These are phyloP conservation scores for Cystobasidiaceae sp. DNA, from an alignment of 1,284 basidiomycete species.

Conservation along the genomic window DNA sequence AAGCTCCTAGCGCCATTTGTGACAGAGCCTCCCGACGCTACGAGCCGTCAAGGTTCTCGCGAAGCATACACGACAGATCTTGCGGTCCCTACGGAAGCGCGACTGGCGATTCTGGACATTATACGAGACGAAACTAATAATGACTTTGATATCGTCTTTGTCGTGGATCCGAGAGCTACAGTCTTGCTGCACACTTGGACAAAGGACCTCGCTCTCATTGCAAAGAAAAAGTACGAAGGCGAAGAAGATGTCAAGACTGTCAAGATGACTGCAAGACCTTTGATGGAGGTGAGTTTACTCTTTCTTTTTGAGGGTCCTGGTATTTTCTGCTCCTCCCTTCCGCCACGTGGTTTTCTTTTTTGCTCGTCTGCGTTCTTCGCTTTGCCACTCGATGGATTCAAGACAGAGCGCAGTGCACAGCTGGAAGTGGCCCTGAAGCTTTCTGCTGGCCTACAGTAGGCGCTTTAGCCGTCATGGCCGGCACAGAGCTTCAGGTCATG, in stretches of 20 bases:
- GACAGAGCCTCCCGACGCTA: conserved; percentile 15
- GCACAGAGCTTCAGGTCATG: too few species aligned
- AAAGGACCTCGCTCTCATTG: conserved; percentile 18
- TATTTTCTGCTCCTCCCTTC: background rate
- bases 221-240: conserved; percentile 16
- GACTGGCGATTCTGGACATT: conserved; percentile 5
- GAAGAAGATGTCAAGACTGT: background rate
- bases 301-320: too few species aligned
- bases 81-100: conserved; percentile 6
- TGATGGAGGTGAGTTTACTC: conserved; percentile 25
- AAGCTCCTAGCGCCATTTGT: conserved; percentile 14
- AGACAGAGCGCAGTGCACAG: too few species aligned
- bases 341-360: background rate
- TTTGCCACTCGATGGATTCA: too few species aligned
- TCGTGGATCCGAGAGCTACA: conserved; percentile 26
- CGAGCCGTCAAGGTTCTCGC: background rate
- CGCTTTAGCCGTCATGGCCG: too few species aligned
- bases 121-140: conserved; percentile 16
- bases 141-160: conserved; percentile 24
- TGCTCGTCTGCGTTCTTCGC: background rate
- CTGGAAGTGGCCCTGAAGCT: too few species aligned
- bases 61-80: conserved; percentile 15
- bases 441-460: too few species aligned
- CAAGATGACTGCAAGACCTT: conserved; percentile 20
- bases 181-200: conserved; percentile 21